Conservation (phyloP, 805 yeast genomes). For the Schwanniomyces sp. region DNA sequence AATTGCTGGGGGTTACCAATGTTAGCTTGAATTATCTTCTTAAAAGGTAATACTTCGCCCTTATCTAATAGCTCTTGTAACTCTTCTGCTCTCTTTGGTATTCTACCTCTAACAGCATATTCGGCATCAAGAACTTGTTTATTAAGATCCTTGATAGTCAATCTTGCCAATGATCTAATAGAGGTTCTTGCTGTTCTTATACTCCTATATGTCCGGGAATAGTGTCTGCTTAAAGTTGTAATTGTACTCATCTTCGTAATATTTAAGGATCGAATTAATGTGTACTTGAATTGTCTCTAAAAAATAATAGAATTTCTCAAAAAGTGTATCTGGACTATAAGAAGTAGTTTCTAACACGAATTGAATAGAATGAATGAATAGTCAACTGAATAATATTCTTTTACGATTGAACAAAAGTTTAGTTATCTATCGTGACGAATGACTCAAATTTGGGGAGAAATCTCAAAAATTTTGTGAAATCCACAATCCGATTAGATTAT, state of each 20-base stretch:
- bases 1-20: conserved; percentile 98
- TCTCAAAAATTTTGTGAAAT: not conserved
- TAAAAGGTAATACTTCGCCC: conserved; percentile 71
- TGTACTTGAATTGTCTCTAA: not conserved
- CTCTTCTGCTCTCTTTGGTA: conserved; percentile 93
- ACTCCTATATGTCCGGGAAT: not conserved
- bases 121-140: conserved; percentile 77
- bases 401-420: not conserved
- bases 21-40: conserved; percentile 80
- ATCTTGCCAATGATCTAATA: not conserved
- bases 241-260: not conserved
- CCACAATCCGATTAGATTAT: not conserved
- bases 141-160: conserved; percentile 54
- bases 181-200: not conserved
- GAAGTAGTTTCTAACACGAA: not conserved
- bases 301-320: not conserved
- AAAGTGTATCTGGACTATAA: not conserved
- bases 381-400: not conserved
- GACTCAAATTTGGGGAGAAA: not conserved
- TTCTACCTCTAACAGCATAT: conserved; percentile 93
- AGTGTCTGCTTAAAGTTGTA: not conserved
- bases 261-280: not conserved
- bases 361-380: not conserved
- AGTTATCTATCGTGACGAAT: not conserved
- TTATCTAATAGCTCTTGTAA: conserved; percentile 56